These are phyloP conservation scores for Piloderma croceum DNA, from an alignment of 768 basidiomycete genomes.

Conservation along the genomic window DNA sequence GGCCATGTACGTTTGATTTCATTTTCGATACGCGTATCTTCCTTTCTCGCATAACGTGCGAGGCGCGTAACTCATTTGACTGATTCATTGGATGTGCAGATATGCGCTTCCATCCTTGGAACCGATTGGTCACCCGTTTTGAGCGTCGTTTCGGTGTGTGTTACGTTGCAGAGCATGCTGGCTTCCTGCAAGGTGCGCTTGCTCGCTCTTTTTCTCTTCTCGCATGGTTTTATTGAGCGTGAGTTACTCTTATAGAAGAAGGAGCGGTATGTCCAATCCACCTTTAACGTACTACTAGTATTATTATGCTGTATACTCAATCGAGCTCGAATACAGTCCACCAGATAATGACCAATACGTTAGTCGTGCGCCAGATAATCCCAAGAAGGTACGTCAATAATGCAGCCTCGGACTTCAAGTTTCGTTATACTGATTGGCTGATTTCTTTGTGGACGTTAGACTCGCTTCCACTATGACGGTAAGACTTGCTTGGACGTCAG, in stretches of 20 bases:
- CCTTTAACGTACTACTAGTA: conserved; percentile 1
- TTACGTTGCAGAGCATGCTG: conserved; percentile 89
- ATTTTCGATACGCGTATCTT: conserved; percentile 9
- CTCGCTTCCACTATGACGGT: conserved; percentile 81
- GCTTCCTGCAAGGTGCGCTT: conserved; percentile 77
- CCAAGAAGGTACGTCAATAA: conserved; percentile 63
- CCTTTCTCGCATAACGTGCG: conserved; percentile 3
- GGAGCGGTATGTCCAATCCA: conserved; percentile 50
- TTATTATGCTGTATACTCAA: conserved; percentile 6
- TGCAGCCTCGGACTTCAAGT: background rate
- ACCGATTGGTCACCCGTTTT: conserved; percentile 89
- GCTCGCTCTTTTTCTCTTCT: background rate
- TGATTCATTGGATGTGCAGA: conserved; percentile 43
- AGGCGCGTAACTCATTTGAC: conserved; percentile 2
- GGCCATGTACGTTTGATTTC: conserved; percentile 55
- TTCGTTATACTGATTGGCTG: conserved; percentile 6
- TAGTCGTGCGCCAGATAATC: conserved; percentile 70
- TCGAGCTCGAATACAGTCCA: conserved; percentile 45
- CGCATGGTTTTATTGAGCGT: background rate
- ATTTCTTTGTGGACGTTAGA: conserved; percentile 42
- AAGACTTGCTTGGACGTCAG: conserved; percentile 17
- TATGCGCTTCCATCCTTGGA: conserved; percentile 86
- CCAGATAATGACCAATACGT: conserved; percentile 83
- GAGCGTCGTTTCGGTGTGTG: conserved; percentile 74
- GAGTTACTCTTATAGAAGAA: conserved; percentile 34